A percentile compares a stretch with the other conserved stretches of the same genome.
Conservation (phyloP, 1,284 basidiomycete genomes). For the Boletus holoroseus region DNA sequence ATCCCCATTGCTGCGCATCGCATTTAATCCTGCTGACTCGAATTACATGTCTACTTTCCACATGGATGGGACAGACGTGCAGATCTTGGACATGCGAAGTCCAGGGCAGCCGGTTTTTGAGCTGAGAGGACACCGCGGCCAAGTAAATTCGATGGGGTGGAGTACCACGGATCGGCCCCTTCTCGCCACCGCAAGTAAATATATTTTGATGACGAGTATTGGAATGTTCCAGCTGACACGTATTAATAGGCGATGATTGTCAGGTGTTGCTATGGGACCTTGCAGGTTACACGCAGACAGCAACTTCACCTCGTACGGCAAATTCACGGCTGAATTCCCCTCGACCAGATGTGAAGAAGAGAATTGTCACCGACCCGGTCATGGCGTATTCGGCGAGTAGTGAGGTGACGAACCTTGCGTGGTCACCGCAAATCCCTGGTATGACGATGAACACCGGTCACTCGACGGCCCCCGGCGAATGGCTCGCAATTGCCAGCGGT, state of each 20-base stretch:
- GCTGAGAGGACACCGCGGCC: conserved; percentile 70
- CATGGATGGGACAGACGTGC: conserved; percentile 80
- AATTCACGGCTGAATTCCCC: conserved; percentile 67
- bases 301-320: conserved; percentile 57
- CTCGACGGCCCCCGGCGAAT: conserved; percentile 74
- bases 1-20: conserved; percentile 76
- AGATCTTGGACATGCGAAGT: conserved; percentile 91
- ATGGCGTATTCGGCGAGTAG: conserved; percentile 77
- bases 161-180: conserved; percentile 75
- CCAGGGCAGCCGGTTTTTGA: conserved; percentile 93
- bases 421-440: conserved; percentile 74
- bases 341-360: conserved; percentile 70
- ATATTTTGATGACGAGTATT: not conserved
- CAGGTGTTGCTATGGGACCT: conserved; percentile 90
- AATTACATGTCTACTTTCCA: conserved; percentile 94
- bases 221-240: conserved; percentile 4
- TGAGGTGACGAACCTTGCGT: conserved; percentile 85
- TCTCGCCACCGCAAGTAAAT: conserved; percentile 76
- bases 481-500: conserved; percentile 86
- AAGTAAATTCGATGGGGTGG: conserved; percentile 85
- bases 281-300: conserved; percentile 53
- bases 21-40: conserved; percentile 81
- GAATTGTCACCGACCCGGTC: conserved; percentile 64
- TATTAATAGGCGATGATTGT: conserved; percentile 74
- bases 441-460: conserved; percentile 70